Conservation (phyloP, 192 early-diverging fungal species). For the Coemansia furcata region DNA sequence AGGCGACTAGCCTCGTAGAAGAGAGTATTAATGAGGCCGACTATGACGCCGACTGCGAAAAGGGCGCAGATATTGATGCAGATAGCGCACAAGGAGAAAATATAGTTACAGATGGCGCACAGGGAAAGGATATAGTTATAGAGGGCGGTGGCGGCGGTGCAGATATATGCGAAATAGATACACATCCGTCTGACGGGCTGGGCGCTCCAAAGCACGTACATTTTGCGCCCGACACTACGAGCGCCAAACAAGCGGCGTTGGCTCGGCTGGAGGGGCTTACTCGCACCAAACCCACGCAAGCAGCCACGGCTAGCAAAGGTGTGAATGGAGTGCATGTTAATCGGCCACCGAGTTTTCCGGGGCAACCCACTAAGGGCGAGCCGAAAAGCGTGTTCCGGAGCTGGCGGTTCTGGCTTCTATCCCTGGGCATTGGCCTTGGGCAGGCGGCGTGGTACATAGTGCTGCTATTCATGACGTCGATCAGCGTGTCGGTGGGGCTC, state of each 20-base stretch:
- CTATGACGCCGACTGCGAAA: background rate
- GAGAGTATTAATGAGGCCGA: background rate
- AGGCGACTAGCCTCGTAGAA: background rate
- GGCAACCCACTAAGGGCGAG: background rate
- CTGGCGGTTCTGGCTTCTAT: constrained; percentile 45
- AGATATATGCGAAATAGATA: background rate
- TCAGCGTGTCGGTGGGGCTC: constrained; percentile 41
- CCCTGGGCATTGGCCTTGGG: constrained; percentile 32
- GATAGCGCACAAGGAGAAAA: background rate
- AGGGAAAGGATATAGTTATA: background rate
- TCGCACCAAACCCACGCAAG: background rate
- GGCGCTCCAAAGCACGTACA: constrained; percentile 20
- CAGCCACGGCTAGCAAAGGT: background rate
- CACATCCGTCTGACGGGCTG: background rate
- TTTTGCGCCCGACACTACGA: constrained; percentile 16
- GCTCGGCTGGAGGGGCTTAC: constrained; percentile 24
- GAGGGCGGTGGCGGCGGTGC: background rate
- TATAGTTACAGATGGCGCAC: background rate
- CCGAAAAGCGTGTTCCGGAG: constrained; percentile 15
- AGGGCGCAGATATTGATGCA: background rate
- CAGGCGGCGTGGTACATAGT: constrained; percentile 50
- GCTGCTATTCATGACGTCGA: constrained; percentile 40
- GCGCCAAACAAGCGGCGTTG: constrained; percentile 11
- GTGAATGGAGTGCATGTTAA: background rate
- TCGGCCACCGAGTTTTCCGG: background rate